Base-by-base conservation (phyloP, 2,329 filamentous ascomycete species). In the Talaromyces albobiverticillius region DNA sequence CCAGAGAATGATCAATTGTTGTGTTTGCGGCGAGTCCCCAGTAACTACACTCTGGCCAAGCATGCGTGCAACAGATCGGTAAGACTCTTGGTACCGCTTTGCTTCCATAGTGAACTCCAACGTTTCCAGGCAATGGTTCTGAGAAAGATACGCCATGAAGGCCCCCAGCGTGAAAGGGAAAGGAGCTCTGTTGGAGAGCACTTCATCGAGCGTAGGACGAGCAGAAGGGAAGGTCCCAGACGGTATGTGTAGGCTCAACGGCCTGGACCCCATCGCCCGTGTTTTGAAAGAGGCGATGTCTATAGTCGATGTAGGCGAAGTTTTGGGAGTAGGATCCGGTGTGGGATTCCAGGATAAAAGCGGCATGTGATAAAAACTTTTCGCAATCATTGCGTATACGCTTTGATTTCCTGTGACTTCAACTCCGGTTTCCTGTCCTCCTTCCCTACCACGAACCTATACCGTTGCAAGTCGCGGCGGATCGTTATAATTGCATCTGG, bases 21-120 rank as follows among this genome's bases (percentile, higher is more conserved):
- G 82, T 57, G 76, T 79, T 61, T 85, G 80, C 54, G 83, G 77
- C 38, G 76, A 78, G 13, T 83, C 78, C 2, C 80, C 74, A 18
- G 68, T 66, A 38, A 78, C 72, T 14, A 76, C 74, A 51, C 73
- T 72, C 45, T 76, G 76, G 3, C 68, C 69, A 23, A 73, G 60
- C 55, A 75, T 71, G 53, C 83, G 82, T 55, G 83, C 75, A 64
- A 83, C 77, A 54, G 82, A 78, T 51, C 79, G 74, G 68, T 85
- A 87, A 63, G 84, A 80, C 63, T 86, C 83, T 50, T 84, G 82
- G 69, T 97, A 99, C 57, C 90, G 83, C 55, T 91, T 88, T 20
- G 93, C 89, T 69, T 96, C 94, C 80, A 96, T 87, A 38, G 92
- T 96, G 71, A 99, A 99, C 68, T 97, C 94, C 36, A 99, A 79